Evolutionary conservation across 768 basidiomycete species (phyloP).

Genomic region (Lepiota venenata): DNA sequence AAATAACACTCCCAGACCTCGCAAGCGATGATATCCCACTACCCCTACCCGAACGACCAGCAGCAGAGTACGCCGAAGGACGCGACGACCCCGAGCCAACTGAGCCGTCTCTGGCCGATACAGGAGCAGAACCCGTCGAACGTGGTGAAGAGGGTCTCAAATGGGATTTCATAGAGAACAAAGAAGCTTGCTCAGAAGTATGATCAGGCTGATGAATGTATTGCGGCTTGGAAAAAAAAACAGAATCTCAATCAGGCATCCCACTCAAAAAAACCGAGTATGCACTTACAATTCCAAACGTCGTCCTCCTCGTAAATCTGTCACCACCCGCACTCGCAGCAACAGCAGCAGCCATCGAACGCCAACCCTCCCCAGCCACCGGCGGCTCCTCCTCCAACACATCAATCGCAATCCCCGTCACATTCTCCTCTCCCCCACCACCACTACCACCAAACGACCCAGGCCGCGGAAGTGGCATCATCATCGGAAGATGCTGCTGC

Average conservation of each 20-base stretch:
- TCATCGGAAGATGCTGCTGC: no score
- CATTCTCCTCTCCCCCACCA: conserved; percentile 23
- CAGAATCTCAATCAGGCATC: no score
- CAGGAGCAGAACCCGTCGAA: conserved; percentile 52
- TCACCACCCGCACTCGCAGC: conserved; percentile 18
- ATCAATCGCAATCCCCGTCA: conserved; percentile 45
- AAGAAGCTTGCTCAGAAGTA: conserved; percentile 60
- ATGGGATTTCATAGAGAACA: conserved; percentile 62
- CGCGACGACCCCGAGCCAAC: conserved; percentile 54
- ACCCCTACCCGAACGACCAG: conserved; percentile 30
- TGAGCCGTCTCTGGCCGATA: conserved; percentile 40
- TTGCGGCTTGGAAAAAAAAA: conserved; percentile 23
- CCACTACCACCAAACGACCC: conserved; percentile 10
- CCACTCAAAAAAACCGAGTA: not conserved
- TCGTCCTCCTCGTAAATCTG: conserved; percentile 41
- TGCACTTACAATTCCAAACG: conserved; percentile 60
- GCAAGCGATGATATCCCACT: conserved; percentile 35
- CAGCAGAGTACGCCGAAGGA: conserved; percentile 45
- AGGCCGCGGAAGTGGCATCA: conserved; percentile 12
- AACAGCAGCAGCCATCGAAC: conserved; percentile 41
- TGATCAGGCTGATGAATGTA: conserved; percentile 38
- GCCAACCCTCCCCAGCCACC: conserved; percentile 57
- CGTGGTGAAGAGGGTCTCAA: conserved; percentile 42
- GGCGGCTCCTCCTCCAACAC: conserved; percentile 72
- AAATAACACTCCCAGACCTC: conserved; percentile 51